Percentiles rank a stretch among this genome's conserved stretches.
These are phyloP conservation scores for Didymella lethalis DNA, from an alignment of 2,329 filamentous ascomycete species.

Conservation along the genomic window DNA sequence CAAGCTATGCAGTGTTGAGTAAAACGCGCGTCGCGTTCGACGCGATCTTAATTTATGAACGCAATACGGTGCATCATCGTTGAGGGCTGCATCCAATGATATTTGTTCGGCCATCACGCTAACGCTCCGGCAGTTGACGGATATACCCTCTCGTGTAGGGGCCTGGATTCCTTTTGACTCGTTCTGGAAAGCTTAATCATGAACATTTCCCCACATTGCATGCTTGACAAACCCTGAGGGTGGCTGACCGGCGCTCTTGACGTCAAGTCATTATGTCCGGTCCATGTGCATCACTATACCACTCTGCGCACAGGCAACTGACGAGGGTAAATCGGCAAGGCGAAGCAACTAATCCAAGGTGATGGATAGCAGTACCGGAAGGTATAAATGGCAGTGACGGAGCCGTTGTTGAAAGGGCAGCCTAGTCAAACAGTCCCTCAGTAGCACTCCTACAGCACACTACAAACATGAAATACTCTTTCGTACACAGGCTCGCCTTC, in stretches of 20 bases:
- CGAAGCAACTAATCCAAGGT: neutral
- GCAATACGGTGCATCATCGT: conserved; percentile 5
- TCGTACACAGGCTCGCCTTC: conserved; percentile 9
- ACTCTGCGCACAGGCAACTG: neutral
- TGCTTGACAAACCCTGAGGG: neutral
- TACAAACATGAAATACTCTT: conserved; percentile 15
- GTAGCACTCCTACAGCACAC: neutral
- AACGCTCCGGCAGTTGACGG: conserved; percentile 12
- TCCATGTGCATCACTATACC: neutral
- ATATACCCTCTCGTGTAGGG: conserved; percentile 13
- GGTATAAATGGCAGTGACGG: conserved; percentile 5
- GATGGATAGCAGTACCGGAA: neutral
- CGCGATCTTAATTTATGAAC: conserved; percentile 1
- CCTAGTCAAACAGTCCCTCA: neutral
- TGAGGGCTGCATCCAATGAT: conserved; percentile 6
- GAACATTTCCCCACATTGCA: neutral
- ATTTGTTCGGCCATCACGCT: conserved; percentile 3
- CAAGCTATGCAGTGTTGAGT: conserved; percentile 5
- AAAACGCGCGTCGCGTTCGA: conserved; percentile 7
- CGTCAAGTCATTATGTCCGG: conserved; percentile 3
- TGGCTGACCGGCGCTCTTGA: conserved; percentile 3
- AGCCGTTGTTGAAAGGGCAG: neutral
- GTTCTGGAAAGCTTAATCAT: conserved; percentile 1
- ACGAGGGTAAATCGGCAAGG: conserved; percentile 9
- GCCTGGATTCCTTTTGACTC: neutral